These are phyloP conservation scores for Wickerhamiella infanticola DNA, from an alignment of 1,139 yeast genomes.

Conservation along the genomic window DNA sequence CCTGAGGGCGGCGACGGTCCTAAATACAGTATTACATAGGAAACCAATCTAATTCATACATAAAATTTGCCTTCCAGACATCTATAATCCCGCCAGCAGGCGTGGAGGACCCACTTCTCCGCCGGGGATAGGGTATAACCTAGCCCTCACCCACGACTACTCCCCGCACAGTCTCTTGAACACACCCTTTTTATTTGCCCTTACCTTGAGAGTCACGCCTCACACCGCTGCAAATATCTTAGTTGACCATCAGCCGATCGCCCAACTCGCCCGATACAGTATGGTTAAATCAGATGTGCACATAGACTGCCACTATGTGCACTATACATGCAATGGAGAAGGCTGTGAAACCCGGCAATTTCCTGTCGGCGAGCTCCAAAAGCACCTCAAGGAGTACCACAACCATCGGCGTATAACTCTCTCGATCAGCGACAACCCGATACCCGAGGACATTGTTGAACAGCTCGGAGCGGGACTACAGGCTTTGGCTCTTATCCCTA, in stretches of 20 bases:
- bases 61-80: too few species aligned
- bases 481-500: not conserved
- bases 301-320: not conserved
- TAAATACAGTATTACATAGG: slow-evolving; percentile 61
- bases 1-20: slow-evolving; percentile 99
- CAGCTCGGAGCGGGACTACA: not conserved
- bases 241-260: not conserved
- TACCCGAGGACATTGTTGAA: not conserved
- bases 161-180: too few species aligned
- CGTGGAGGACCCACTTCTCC: too few species aligned
- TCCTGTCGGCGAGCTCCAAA: not conserved
- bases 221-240: not conserved
- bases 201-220: not conserved
- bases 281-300: not conserved
- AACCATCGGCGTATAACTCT: not conserved
- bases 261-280: not conserved
- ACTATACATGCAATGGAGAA: not conserved
- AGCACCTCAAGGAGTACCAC: not conserved
- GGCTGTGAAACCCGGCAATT: not conserved
- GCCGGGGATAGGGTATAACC: too few species aligned
- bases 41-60: not conserved
- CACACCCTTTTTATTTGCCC: not conserved
- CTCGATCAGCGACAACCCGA: not conserved
- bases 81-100: too few species aligned
- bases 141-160: too few species aligned